phyloP scores from a whole-genome alignment of 2,329 filamentous ascomycete species.

The Chrysoporthe deuterocubensis region DNA sequence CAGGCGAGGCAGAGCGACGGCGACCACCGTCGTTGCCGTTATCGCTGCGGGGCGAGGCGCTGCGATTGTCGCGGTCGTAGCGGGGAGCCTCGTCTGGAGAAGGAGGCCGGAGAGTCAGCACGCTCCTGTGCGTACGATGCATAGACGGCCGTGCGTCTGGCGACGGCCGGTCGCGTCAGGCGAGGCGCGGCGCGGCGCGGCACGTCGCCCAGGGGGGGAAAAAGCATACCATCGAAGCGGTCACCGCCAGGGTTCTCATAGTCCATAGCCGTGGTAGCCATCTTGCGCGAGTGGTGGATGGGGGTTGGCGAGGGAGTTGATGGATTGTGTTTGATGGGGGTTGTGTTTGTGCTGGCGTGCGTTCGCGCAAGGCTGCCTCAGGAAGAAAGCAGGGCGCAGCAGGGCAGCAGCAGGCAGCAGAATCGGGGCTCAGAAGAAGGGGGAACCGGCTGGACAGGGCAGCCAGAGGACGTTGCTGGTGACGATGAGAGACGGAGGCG shows the following conservation, averaged over 20 bases:
- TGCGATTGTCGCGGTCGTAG: constrained; percentile 69
- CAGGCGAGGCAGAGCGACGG: constrained; percentile 67
- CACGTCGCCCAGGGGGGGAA: constrained; percentile 17
- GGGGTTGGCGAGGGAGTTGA: too few relatives aligned
- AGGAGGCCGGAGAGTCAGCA: constrained; percentile 11
- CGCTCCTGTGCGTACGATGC: background rate
- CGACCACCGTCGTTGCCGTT: constrained; percentile 59
- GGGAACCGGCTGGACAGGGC: too few relatives aligned
- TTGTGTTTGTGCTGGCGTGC: background rate
- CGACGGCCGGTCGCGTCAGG: constrained; percentile 2
- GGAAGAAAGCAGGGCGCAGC: constrained; percentile 1
- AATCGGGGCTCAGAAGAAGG: background rate
- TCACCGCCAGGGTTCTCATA: constrained; percentile 71
- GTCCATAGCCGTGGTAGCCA: constrained; percentile 71
- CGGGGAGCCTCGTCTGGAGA: constrained; percentile 64
- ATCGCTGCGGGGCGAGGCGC: constrained; percentile 68
- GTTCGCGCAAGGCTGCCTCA: background rate
- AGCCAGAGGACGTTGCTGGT: too few relatives aligned
- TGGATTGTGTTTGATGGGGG: background rate
- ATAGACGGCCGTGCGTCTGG: too few relatives aligned
- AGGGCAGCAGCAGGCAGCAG: background rate
- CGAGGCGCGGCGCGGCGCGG: constrained; percentile 8
- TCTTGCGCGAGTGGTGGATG: constrained; percentile 39
- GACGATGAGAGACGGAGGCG: background rate
- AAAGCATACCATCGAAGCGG: constrained; percentile 64